These are phyloP conservation scores for Tetracentron sinense DNA, from an alignment of 164 flowering plant species.

Conservation along the genomic window DNA sequence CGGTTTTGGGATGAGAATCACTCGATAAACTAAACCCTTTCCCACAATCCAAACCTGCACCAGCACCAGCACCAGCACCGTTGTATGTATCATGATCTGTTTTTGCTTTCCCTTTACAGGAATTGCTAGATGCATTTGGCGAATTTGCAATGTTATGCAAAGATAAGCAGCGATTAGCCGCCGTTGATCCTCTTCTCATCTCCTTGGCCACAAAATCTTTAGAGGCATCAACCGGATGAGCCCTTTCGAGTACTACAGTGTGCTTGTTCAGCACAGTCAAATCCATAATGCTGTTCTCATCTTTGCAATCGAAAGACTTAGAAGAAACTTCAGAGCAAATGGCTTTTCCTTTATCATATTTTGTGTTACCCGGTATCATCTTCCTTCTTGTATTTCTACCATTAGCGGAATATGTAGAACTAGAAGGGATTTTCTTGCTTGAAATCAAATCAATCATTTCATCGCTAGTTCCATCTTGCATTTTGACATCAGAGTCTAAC, in stretches of 20 bases:
- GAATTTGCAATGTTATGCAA: conserved; percentile 5
- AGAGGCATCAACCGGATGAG: conserved; percentile 7
- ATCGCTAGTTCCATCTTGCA: conserved; percentile 10
- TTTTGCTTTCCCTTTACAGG: conserved; percentile 26
- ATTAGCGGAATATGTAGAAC: not conserved
- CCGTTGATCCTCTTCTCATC: conserved; percentile 15
- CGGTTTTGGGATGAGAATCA: conserved; percentile 18
- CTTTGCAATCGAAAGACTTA: conserved; percentile 9
- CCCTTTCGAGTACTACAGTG: conserved; percentile 9
- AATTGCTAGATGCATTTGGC: conserved; percentile 10
- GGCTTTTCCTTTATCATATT: conserved; percentile 24
- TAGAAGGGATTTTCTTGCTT: conserved; percentile 1
- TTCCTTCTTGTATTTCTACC: conserved; percentile 6
- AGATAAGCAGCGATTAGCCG: conserved; percentile 11
- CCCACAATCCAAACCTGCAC: conserved; percentile 14
- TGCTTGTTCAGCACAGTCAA: conserved; percentile 14
- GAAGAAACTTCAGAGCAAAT: conserved; percentile 15
- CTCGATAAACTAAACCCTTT: conserved; percentile 16
- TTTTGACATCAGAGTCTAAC: conserved; percentile 8
- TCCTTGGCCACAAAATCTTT: conserved; percentile 15
- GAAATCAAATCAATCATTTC: conserved; percentile 6
- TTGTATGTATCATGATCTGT: conserved; percentile 5
- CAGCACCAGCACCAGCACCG: conserved; percentile 20
- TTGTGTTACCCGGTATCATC: conserved; percentile 6
- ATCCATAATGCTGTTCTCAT: conserved; percentile 21